Evolutionary conservation across 129 eudicot genomes (phyloP), one percentile per base, ranked within the genome.

Genomic region (Flaveria brownii): DNA sequence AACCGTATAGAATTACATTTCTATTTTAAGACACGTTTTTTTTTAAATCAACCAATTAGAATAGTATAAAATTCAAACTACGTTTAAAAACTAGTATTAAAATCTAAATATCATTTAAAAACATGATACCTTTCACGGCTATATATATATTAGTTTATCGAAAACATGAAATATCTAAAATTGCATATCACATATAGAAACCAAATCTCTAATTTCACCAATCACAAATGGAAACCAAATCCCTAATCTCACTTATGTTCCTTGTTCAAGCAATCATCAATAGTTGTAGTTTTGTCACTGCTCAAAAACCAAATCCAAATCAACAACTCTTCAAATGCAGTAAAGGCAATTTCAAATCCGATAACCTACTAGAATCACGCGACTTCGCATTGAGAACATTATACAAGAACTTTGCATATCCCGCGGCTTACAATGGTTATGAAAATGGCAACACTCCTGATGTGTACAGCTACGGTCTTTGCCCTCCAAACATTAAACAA

Each of bases 241-340:
- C 42, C 68, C n/a, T 61, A 61, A 12, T 28, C 28, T 26, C n/a
- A 28, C n/a, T 28, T 18, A 30, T 15, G 10, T 14, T 63, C 22
- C 43, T 63, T 63, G 22, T 63, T 30, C 45, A 63, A 28, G 22
- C 43, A 63, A 63, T 63, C 45, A 63, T 63, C 69, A 63, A 63
- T 30, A 16, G 45, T 63, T 18, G 14, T 15, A 28, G 16, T 30
- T 5, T 63, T 16, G 4, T 1, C 45, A 63, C 28, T 25, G 69
- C 69, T 63, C 69, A 63, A 63, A 28, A 28, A 30, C 69, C 69
- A 14, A 30, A 9, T 18, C 69, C 69, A 14, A 2, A 4, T 28
- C 69, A 63, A 63, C 43, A 28, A 23, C 2, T 6, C 66, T 22
- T 13, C 15, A 23, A 25, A 60, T 60, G 66, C 16, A 12, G 36